Evolutionary conservation across 148 eudicot species (phyloP), one percentile per base, ranked within the genome.

Genomic region (Rhododendron henanense): DNA sequence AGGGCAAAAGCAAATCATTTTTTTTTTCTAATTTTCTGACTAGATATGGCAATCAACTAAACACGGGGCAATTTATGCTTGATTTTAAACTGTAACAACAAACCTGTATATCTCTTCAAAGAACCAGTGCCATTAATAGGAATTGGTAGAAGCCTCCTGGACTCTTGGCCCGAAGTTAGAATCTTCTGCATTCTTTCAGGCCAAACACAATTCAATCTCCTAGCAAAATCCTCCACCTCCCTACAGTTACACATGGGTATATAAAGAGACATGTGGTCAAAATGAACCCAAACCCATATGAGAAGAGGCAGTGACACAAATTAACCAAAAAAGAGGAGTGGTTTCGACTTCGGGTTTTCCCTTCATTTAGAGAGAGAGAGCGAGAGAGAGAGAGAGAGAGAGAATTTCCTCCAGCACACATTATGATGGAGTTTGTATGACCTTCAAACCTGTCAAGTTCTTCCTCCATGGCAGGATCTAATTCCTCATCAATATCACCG

Each of bases 401-500:
- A 19, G 6, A 37, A 39, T 1, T 73, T 37, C 47, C 39, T 15
- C 9, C 41, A 1, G 0, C 67, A 65, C 13, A 33, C 13, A 19
- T 51, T 33, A 35, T 81, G 47, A 57, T 33, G 71, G 14, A 41
- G 88, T 79, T 57, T 59, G 39, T 67, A 81, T 21, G 31, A 63
- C 5, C 73, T 84, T 35, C 74, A 21, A 83, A 95, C 98, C 98
- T 94, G 93, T 95, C 98, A 84, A 95, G 90, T 87, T 95, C 89
- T 91, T 95, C 96, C 92, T 90, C 93, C 94, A 95, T 88, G 25
- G 88, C 94, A 80, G 98, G 98, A 91, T 95, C 98, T 86, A 95
- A 89, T 89, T 91, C 96, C 85, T 95, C 98, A 88, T 94, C 96
- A 69, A 90, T 86, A 84, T 92, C 93, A 83, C 84, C 93, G 51